Evolutionary conservation across 306 rosid genomes (phyloP).

Genomic region (Glycine soja): DNA sequence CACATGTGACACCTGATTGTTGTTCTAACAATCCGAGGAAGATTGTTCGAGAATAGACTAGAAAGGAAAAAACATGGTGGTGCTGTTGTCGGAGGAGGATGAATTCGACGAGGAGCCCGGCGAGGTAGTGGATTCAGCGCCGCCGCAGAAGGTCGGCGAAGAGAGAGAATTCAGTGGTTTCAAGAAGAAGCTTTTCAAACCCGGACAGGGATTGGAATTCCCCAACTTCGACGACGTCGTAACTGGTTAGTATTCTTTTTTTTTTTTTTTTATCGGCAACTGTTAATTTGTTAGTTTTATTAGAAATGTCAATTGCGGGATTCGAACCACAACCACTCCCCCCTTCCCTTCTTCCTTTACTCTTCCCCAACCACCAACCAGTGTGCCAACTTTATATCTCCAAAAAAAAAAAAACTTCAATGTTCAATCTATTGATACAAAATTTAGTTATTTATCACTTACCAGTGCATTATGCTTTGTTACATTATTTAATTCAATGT

Average conservation of each 20-base stretch:
- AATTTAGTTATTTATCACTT: too few relatives aligned
- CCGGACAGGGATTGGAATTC: constrained; percentile 68
- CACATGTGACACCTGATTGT: too few relatives aligned
- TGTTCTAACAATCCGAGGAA: not conserved
- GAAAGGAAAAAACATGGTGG: constrained; percentile 43
- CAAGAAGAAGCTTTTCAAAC: constrained; percentile 66
- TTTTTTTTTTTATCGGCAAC: too few relatives aligned
- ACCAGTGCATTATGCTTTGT: too few relatives aligned
- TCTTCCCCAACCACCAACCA: too few relatives aligned
- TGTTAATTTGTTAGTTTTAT: too few relatives aligned
- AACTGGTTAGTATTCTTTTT: constrained; percentile 47
- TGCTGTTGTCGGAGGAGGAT: constrained; percentile 54
- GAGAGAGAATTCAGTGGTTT: constrained; percentile 62
- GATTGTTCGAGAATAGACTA: not conserved
- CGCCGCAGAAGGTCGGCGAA: constrained; percentile 73
- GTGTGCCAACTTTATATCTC: too few relatives aligned
- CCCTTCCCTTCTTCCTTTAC: too few relatives aligned
- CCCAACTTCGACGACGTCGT: constrained; percentile 69
- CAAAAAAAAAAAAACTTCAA: not conserved
- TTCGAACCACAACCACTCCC: too few relatives aligned
- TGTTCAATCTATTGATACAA: not conserved
- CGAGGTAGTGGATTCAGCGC: constrained; percentile 73
- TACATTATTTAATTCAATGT: constrained; percentile 3
- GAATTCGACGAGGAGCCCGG: constrained; percentile 91
- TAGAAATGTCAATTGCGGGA: too few relatives aligned